Base-by-base conservation (phyloP, 306 rosid genomes). In the Hippophae gyantsensis region DNA sequence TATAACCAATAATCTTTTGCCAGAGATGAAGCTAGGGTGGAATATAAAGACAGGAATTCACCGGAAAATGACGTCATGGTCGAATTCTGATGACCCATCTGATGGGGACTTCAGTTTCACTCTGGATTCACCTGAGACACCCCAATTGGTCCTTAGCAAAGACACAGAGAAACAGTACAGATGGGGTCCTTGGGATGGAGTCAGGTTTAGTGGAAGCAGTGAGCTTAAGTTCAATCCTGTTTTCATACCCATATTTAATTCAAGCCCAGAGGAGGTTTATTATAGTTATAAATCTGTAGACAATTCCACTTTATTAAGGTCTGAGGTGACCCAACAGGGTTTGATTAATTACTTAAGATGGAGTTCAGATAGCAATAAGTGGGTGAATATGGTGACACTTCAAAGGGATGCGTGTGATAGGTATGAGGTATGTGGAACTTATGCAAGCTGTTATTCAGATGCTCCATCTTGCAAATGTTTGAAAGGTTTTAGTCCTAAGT, bases 1-100 rank as follows among this genome's bases (percentile, higher is more conserved):
- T 26, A 50, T 55, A 54, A 54, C 67, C 5, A 59, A 72, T 32
- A 65, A 60, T 1, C 13, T 66, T 6, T 54, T 72, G 47, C 68
- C 76, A 0, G 72, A 49, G 2, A 72, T 72, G 76, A 72, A 72
- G 72, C 72, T 72, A 1, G 76, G 76, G 6, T 72, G 71, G 76
- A 65, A 72, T 13, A 48, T 65, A 13, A 48, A 9, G n/a, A 60
- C 56, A 0, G 67, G 62, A 42, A 14, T 38, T 2, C 7, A 6
- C 51, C 42, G 52, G 58, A 46, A 60, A 10, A 41, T 65, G 71
- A 72, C 67, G 9, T 65, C 71, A 9, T 72, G 71, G 71, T 52
- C 7, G 6, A 7, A 46, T 18, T 8, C 40, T 0, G 10, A 47
- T 46, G 62, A 72, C 40, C 76, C 71, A n/a, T 58, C 71, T 8